These are phyloP conservation scores for Fusarium cicatricum DNA, from an alignment of 2,329 filamentous ascomycete species.

Conservation along the genomic window DNA sequence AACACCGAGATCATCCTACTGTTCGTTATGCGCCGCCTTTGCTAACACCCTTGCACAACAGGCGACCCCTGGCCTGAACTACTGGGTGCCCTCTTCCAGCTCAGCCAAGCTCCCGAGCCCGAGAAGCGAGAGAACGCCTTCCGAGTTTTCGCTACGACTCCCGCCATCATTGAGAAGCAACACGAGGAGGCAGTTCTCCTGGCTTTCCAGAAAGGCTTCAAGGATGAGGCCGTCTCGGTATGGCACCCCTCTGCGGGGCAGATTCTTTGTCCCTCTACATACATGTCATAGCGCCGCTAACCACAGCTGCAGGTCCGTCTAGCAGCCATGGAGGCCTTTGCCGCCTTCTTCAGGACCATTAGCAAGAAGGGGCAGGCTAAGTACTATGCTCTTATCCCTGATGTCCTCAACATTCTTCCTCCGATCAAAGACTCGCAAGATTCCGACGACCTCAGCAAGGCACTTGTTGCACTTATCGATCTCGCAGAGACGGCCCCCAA, in stretches of 20 bases:
- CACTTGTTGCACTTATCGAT: conserved; percentile 90
- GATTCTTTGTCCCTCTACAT: conserved; percentile 8
- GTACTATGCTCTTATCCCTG: conserved; percentile 86
- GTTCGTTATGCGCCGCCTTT: background rate
- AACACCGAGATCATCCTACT: background rate
- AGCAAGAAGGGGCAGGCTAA: conserved; percentile 87
- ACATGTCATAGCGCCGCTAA: conserved; percentile 23
- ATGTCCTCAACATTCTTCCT: conserved; percentile 92
- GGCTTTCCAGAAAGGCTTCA: conserved; percentile 92
- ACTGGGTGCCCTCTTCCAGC: conserved; percentile 83
- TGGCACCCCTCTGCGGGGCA: conserved; percentile 37
- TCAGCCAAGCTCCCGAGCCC: conserved; percentile 85
- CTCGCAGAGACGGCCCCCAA: conserved; percentile 93
- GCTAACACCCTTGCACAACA: conserved; percentile 49
- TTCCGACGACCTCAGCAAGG: conserved; percentile 89
- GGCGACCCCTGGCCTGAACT: conserved; percentile 91
- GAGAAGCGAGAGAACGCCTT: conserved; percentile 92
- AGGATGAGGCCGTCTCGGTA: conserved; percentile 84
- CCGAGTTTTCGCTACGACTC: conserved; percentile 93
- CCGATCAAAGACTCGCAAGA: conserved; percentile 92
- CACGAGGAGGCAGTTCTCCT: conserved; percentile 89
- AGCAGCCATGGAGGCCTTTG: conserved; percentile 95
- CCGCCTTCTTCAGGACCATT: conserved; percentile 92
- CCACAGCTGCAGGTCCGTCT: conserved; percentile 74
- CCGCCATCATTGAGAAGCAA: conserved; percentile 94